phyloP scores from a whole-genome alignment of 2,329 filamentous ascomycete genomes.

The Aspergillus sp. region DNA sequence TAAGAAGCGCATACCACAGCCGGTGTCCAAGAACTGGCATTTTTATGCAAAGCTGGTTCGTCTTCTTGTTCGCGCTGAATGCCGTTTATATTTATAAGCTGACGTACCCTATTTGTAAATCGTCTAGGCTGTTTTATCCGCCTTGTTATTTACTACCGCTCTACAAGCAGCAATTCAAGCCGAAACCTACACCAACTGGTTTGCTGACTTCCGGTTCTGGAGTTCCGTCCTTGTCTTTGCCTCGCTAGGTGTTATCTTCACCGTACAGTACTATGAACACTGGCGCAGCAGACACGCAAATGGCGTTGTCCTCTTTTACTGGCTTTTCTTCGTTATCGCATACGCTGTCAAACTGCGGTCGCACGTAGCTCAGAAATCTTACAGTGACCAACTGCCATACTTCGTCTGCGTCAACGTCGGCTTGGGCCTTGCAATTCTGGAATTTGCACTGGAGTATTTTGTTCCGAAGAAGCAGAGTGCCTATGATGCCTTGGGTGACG shows the following conservation, averaged over 20 bases:
- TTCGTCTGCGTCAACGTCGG: slow-evolving; percentile 75
- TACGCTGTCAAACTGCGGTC: slow-evolving; percentile 83
- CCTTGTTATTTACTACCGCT: slow-evolving; percentile 66
- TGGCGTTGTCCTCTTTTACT: slow-evolving; percentile 86
- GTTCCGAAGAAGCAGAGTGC: slow-evolving; percentile 74
- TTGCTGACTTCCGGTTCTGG: slow-evolving; percentile 81
- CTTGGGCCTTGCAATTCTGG: slow-evolving; percentile 65
- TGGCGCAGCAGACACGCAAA: slow-evolving; percentile 80
- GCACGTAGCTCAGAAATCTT: slow-evolving; percentile 73
- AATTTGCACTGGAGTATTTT: slow-evolving; percentile 81
- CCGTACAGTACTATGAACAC: slow-evolving; percentile 84
- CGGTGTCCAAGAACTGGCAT: slow-evolving; percentile 79
- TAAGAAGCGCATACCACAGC: slow-evolving; percentile 64
- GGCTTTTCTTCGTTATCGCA: slow-evolving; percentile 79
- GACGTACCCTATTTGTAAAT: neutral
- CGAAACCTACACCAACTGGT: slow-evolving; percentile 67
- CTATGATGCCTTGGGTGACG: slow-evolving; percentile 66
- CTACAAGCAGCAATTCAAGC: slow-evolving; percentile 77
- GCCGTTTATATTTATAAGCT: neutral
- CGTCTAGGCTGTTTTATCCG: slow-evolving; percentile 60
- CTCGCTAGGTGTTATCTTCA: slow-evolving; percentile 72
- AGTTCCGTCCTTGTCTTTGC: slow-evolving; percentile 70
- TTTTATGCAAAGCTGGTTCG: slow-evolving; percentile 89
- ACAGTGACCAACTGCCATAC: slow-evolving; percentile 66
- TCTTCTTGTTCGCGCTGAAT: slow-evolving; percentile 1